Evolutionary conservation across 179 eudicot genomes (phyloP).

Genomic region (Beta lomatogona): DNA sequence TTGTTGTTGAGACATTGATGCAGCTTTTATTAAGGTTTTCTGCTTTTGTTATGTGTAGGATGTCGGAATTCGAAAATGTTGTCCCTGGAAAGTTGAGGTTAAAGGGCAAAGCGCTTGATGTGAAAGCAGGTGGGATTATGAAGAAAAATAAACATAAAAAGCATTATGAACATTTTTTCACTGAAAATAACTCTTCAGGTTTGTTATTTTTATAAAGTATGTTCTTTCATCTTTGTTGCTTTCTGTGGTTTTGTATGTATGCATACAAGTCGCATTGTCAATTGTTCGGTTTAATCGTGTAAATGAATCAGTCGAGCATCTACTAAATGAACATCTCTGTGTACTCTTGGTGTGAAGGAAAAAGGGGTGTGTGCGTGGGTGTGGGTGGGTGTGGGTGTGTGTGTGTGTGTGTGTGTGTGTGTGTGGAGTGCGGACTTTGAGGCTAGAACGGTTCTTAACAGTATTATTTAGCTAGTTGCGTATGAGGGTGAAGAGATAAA

Average conservation of each 20-base stretch:
- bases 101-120: constrained; percentile 69
- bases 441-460: background rate
- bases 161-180: constrained; percentile 27
- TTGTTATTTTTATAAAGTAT: constrained; percentile 1
- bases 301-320: background rate
- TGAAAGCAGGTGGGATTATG: constrained; percentile 46
- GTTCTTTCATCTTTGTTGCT: too few relatives aligned
- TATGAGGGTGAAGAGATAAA: background rate
- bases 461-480: background rate
- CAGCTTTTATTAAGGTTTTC: background rate
- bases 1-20: background rate
- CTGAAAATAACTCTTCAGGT: constrained; percentile 32
- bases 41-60: constrained; percentile 23
- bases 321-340: background rate
- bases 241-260: background rate
- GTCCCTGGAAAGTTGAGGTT: constrained; percentile 61
- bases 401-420: too few relatives aligned
- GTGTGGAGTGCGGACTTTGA: background rate
- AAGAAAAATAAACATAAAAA: constrained; percentile 63
- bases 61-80: constrained; percentile 65
- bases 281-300: background rate
- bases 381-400: too few relatives aligned
- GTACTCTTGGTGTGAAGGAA: background rate
- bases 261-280: background rate
- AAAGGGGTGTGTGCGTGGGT: too few relatives aligned